Conservation (phyloP, 805 yeast genomes). For the Cephaloascus albidus region DNA sequence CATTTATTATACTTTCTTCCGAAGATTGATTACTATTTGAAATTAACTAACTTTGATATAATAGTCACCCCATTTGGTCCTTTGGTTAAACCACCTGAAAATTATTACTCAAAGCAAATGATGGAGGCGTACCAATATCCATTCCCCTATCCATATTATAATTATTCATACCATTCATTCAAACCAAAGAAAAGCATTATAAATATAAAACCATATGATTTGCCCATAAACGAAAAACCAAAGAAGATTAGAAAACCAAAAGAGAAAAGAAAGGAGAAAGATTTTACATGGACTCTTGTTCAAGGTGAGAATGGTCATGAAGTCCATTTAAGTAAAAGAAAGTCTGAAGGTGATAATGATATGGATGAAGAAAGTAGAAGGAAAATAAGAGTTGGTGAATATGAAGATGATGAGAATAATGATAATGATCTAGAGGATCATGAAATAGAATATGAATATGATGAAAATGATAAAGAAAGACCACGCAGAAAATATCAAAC, state of each 20-base stretch:
- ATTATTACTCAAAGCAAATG: slow-evolving; percentile 23
- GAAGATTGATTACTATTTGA: slow-evolving; percentile 21
- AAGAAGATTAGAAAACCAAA: slow-evolving; percentile 2
- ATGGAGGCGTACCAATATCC: slow-evolving; percentile 32
- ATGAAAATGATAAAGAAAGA: slow-evolving; percentile 3
- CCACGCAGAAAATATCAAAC: not conserved
- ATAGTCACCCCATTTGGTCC: slow-evolving; percentile 25
- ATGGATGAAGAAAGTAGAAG: not conserved
- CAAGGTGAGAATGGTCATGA: not conserved
- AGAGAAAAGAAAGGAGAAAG: not conserved
- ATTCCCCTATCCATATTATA: slow-evolving; percentile 35
- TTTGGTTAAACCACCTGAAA: slow-evolving; percentile 28
- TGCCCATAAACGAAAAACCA: slow-evolving; percentile 15
- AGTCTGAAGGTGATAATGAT: not conserved
- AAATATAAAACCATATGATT: slow-evolving; percentile 25
- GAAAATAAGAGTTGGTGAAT: slow-evolving; percentile 1
- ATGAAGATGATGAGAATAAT: slow-evolving; percentile 5
- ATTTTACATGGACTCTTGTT: not conserved
- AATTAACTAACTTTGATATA: slow-evolving; percentile 23
- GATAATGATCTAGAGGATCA: slow-evolving; percentile 1
- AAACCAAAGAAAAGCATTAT: slow-evolving; percentile 19
- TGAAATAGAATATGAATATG: slow-evolving; percentile 4
- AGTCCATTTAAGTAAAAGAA: too few relatives aligned
- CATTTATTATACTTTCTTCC: slow-evolving; percentile 25
- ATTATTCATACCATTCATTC: slow-evolving; percentile 29